These are phyloP conservation scores for Meyerozyma athensensis DNA, from an alignment of 1,139 yeast species.

Conservation along the genomic window DNA sequence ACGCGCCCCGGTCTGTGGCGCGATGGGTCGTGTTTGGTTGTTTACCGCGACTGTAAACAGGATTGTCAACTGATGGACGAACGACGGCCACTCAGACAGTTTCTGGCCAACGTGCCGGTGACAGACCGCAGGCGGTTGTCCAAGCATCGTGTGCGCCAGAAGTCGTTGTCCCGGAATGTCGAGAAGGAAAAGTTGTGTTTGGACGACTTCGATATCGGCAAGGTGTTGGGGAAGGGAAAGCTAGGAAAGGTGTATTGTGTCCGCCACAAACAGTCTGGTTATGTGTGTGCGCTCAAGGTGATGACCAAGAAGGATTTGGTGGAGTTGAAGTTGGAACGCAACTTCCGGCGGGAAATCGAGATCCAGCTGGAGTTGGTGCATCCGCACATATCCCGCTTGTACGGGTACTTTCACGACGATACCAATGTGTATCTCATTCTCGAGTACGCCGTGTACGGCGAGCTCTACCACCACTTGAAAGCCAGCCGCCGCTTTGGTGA, in stretches of 20 bases:
- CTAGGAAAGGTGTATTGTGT: conserved; percentile 92
- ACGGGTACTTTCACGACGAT: conserved; percentile 80
- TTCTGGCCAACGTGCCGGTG: conserved; percentile 1
- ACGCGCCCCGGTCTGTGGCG: not conserved
- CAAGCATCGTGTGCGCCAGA: too few species aligned
- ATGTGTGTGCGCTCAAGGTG: conserved; percentile 83
- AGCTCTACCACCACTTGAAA: conserved; percentile 70
- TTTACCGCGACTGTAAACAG: not conserved
- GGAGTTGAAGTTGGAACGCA: conserved; percentile 76
- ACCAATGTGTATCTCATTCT: conserved; percentile 75
- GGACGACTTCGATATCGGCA: conserved; percentile 81
- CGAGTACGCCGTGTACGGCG: conserved; percentile 86
- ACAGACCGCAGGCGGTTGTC: too few species aligned
- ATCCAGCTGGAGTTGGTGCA: conserved; percentile 79
- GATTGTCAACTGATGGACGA: not conserved
- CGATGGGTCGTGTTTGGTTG: not conserved
- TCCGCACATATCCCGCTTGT: conserved; percentile 71
- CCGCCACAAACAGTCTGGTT: conserved; percentile 68
- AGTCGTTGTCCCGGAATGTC: not conserved
- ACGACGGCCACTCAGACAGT: conserved; percentile 3
- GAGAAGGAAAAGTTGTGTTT: conserved; percentile 18
- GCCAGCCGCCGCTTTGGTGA: conserved; percentile 65
- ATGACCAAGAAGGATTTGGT: conserved; percentile 80
- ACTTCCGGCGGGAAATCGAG: conserved; percentile 86
- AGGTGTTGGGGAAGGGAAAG: conserved; percentile 87